Evolutionary conservation across 148 eudicot species (phyloP), one percentile per base, ranked within the genome.

Genomic region (Polygonum maritimum): DNA sequence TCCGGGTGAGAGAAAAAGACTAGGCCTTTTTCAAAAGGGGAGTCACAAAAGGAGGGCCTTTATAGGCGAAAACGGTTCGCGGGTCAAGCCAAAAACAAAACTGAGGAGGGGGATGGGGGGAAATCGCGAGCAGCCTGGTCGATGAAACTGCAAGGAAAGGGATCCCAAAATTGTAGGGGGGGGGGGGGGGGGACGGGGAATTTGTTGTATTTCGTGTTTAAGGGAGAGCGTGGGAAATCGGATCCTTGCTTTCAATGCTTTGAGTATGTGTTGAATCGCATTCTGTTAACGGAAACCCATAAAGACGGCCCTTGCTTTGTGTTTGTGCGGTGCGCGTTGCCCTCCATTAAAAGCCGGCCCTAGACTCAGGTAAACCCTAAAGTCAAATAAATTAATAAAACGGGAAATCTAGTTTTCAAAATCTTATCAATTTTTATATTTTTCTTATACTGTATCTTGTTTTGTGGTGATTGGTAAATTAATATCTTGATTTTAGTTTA

Each of bases 41-140:
- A 83, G 69, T 52, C 36, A 19, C 19, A 36, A 3, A 67, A 38
- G 45, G 36, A 36, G 15, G 15, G 10, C 44, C 14, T 67, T 15
- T 2, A 38, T 35, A 5, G 36, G 21, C 19, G 71, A n/a, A 38
- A 67, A 67, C 9, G 5, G 3, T 44, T 35, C 38, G 39, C 16
- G 4, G 38, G 48, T 84, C 84, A 79, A 81, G 78, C 15, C 45
- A 82, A 18, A 18, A 76, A 39, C 80, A 71, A 77, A 73, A 75
- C 79, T 81, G 15, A 57, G 70, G 51, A 74, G 73, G 65, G 78
- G 67, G 51, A 74, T 76, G 65, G 78, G 67, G 78, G 77, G 76
- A 75, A 76, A 75, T 77, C 45, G 58, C 18, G 55, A 62, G 38
- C 39, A 62, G 38, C 69, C 12, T 33, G 69, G 69, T 62, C 38